These are phyloP conservation scores for Oryza glumipatula DNA, from an alignment of 176 grass and related monocot genomes.

Conservation along the genomic window DNA sequence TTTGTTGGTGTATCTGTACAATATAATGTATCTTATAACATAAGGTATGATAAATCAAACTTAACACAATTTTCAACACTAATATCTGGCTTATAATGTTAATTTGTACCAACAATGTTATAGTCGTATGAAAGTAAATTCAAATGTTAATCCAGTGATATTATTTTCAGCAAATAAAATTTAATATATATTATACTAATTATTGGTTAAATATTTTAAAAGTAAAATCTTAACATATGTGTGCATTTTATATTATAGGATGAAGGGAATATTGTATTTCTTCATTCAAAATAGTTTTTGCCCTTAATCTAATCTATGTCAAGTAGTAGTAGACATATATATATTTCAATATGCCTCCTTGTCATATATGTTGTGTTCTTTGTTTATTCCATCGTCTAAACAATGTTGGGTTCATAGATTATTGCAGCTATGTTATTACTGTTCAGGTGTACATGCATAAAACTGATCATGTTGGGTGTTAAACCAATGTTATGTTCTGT, in stretches of 20 bases:
- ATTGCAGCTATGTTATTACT: not conserved
- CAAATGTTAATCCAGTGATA: too few species aligned
- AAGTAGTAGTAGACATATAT: not conserved
- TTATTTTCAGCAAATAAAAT: not conserved
- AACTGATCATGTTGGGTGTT: not conserved
- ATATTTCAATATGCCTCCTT: not conserved
- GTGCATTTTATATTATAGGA: too few species aligned
- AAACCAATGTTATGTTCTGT: not conserved
- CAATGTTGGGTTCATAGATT: not conserved
- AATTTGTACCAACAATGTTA: too few species aligned
- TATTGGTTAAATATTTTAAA: too few species aligned
- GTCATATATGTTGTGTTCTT: not conserved
- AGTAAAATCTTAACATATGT: too few species aligned
- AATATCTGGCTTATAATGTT: too few species aligned
- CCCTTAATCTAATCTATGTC: not conserved
- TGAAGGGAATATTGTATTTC: not conserved
- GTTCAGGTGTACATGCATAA: not conserved
- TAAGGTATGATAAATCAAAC: too few species aligned
- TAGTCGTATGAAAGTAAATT: too few species aligned
- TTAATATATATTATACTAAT: too few species aligned
- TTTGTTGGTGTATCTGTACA: too few species aligned
- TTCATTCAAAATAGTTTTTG: not conserved
- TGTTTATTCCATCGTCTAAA: not conserved
- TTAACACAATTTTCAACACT: too few species aligned
- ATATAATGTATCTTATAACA: too few species aligned